Evolutionary conservation across 2,329 filamentous ascomycete genomes (phyloP).

Genomic region (Thermoascus crustaceus): DNA sequence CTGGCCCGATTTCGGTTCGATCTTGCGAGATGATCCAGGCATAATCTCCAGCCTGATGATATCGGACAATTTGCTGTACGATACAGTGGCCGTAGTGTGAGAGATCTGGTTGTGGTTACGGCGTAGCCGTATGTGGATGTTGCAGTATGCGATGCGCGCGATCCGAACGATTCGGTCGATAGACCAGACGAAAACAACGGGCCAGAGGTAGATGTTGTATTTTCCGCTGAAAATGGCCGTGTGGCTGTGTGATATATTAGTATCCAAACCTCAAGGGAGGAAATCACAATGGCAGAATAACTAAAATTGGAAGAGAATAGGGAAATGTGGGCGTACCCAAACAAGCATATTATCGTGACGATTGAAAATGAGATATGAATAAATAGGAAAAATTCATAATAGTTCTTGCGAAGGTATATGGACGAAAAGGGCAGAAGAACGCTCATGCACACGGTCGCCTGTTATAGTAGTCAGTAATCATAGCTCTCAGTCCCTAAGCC

Average conservation of each 20-base stretch:
- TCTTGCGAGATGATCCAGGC: slow-evolving; percentile 19
- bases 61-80: slow-evolving; percentile 38
- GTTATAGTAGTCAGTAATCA: not conserved
- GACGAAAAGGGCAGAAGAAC: slow-evolving; percentile 38
- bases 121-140: slow-evolving; percentile 28
- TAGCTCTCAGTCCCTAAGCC: too few species aligned
- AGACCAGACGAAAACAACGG: slow-evolving; percentile 41
- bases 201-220: slow-evolving; percentile 46
- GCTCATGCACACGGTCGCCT: slow-evolving; percentile 28
- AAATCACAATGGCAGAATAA: too few species aligned
- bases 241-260: slow-evolving; percentile 27
- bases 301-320: too few species aligned
- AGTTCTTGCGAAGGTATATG: slow-evolving; percentile 37
- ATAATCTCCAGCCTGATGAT: slow-evolving; percentile 41
- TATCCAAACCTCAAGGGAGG: not conserved
- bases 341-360: slow-evolving; percentile 38
- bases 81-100: slow-evolving; percentile 31
- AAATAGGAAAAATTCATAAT: slow-evolving; percentile 36
- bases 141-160: slow-evolving; percentile 37
- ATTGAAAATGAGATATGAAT: slow-evolving; percentile 30
- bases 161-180: slow-evolving; percentile 41
- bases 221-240: slow-evolving; percentile 41
- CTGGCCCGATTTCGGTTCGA: slow-evolving; percentile 36
- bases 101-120: slow-evolving; percentile 11
- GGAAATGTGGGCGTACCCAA: slow-evolving; percentile 31